A percentile compares a stretch with the other conserved stretches of the same genome.
Conservation (phyloP, 177 flowering plant genomes). For the Vitis hybrid region DNA sequence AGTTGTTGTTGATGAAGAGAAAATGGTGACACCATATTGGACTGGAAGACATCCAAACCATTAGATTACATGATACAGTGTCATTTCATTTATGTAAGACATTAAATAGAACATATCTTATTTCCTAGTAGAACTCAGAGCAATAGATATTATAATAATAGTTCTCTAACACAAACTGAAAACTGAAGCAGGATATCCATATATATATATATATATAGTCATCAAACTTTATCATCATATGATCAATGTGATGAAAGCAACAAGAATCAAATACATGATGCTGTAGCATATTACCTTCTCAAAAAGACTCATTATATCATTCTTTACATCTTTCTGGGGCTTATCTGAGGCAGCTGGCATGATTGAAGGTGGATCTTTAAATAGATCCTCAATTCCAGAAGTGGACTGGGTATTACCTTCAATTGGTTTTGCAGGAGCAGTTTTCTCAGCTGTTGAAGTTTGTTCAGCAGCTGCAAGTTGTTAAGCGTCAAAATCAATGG, state of each 20-base stretch:
- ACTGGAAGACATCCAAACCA: conserved; percentile 46
- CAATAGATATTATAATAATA: too few relatives aligned
- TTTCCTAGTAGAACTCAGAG: background rate
- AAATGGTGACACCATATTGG: conserved; percentile 84
- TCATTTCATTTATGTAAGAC: too few relatives aligned
- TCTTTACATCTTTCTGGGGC: conserved; percentile 81
- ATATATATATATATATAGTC: background rate
- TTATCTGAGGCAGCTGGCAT: conserved; percentile 32
- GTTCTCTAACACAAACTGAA: too few relatives aligned
- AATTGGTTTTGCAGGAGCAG: conserved; percentile 33
- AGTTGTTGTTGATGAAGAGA: conserved; percentile 85
- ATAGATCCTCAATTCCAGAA: conserved; percentile 72
- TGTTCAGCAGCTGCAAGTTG: conserved; percentile 71
- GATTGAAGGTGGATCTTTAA: conserved; percentile 54
- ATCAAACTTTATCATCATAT: too few relatives aligned
- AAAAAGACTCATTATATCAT: conserved; percentile 95
- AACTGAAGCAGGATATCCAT: background rate
- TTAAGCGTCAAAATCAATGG: conserved; percentile 10
- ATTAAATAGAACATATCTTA: background rate
- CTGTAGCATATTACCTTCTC: conserved; percentile 70
- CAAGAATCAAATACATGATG: background rate
- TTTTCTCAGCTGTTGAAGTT: conserved; percentile 49
- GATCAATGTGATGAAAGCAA: background rate
- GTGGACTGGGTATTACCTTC: conserved; percentile 44
- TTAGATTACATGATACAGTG: background rate